phyloP scores from a whole-genome alignment of 2,329 filamentous ascomycete species.

The Apiospora arundinis region DNA sequence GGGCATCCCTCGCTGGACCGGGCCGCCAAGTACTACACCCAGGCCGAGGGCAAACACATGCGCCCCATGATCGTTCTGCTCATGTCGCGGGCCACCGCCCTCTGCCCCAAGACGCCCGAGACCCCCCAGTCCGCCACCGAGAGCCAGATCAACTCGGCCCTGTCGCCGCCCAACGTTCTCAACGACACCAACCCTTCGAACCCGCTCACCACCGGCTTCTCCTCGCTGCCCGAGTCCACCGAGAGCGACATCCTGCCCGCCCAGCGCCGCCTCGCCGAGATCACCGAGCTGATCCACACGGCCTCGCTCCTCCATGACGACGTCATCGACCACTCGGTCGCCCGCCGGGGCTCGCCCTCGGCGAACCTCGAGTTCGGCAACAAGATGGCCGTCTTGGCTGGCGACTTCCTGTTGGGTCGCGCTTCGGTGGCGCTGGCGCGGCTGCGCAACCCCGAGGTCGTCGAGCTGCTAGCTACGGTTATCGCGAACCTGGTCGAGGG shows the following conservation, averaged over 20 bases:
- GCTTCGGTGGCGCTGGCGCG: constrained; percentile 93
- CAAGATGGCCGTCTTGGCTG: constrained; percentile 97
- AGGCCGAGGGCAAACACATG: constrained; percentile 95
- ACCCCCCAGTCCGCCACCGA: constrained; percentile 34
- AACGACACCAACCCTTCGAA: constrained; percentile 82
- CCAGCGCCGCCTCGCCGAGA: constrained; percentile 91
- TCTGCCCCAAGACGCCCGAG: constrained; percentile 66
- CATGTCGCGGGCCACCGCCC: constrained; percentile 93
- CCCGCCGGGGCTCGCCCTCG: constrained; percentile 82
- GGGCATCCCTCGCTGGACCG: constrained; percentile 94
- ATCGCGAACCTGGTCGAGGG: constrained; percentile 98
- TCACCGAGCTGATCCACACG: constrained; percentile 96
- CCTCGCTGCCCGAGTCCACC: constrained; percentile 51
- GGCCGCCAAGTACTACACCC: constrained; percentile 97
- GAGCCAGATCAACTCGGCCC: constrained; percentile 56
- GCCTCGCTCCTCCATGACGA: constrained; percentile 97
- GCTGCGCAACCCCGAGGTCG: constrained; percentile 90
- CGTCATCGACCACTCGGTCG: constrained; percentile 91
- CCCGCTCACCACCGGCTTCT: constrained; percentile 55
- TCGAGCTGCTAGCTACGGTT: constrained; percentile 91
- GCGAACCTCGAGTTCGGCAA: constrained; percentile 97
- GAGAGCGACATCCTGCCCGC: constrained; percentile 83
- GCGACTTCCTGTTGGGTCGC: constrained; percentile 93
- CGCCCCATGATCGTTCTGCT: constrained; percentile 92
- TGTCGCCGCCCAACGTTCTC: constrained; percentile 66